phyloP scores from a whole-genome alignment of 2,329 filamentous ascomycete species.

The Claviceps capensis region DNA sequence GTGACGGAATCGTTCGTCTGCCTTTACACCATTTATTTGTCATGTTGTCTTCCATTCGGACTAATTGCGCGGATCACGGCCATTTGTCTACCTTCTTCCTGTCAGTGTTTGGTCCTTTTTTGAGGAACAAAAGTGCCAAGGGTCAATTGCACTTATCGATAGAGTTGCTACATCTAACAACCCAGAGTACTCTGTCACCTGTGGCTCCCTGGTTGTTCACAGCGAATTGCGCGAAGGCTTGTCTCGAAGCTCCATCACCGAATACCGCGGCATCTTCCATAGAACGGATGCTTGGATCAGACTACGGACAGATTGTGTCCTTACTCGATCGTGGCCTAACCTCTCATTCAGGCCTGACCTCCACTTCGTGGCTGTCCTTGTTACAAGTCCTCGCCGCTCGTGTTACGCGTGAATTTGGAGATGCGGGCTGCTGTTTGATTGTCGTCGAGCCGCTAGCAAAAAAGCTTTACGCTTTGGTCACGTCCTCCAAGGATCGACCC shows the following conservation, averaged over 20 bases:
- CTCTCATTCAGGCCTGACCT: slow-evolving; percentile 33
- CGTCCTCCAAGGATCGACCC: slow-evolving; percentile 4
- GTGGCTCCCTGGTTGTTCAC: slow-evolving; percentile 39
- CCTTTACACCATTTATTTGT: slow-evolving; percentile 54
- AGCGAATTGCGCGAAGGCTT: slow-evolving; percentile 30
- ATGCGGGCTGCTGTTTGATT: slow-evolving; percentile 50
- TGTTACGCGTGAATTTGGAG: slow-evolving; percentile 49
- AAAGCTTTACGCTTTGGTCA: slow-evolving; percentile 25
- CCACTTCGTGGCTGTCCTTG: slow-evolving; percentile 36
- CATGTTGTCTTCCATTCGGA: slow-evolving; percentile 39
- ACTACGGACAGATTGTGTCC: slow-evolving; percentile 55
- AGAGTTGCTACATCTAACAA: slow-evolving; percentile 37
- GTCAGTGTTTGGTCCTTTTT: slow-evolving; percentile 44
- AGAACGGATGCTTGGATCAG: slow-evolving; percentile 43
- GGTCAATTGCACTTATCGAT: slow-evolving; percentile 31
- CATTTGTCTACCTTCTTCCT: slow-evolving; percentile 32
- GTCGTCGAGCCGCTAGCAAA: slow-evolving; percentile 61
- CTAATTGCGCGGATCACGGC: slow-evolving; percentile 33
- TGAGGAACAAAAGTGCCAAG: slow-evolving; percentile 32
- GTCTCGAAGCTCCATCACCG: slow-evolving; percentile 21
- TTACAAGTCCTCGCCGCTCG: slow-evolving; percentile 42
- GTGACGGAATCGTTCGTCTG: slow-evolving; percentile 33
- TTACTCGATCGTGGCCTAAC: slow-evolving; percentile 51
- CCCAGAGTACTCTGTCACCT: slow-evolving; percentile 29
- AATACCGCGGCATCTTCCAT: neutral